Evolutionary conservation across 768 basidiomycete species (phyloP), one percentile per base, ranked within the genome.

Genomic region (Cyathus striatus): DNA sequence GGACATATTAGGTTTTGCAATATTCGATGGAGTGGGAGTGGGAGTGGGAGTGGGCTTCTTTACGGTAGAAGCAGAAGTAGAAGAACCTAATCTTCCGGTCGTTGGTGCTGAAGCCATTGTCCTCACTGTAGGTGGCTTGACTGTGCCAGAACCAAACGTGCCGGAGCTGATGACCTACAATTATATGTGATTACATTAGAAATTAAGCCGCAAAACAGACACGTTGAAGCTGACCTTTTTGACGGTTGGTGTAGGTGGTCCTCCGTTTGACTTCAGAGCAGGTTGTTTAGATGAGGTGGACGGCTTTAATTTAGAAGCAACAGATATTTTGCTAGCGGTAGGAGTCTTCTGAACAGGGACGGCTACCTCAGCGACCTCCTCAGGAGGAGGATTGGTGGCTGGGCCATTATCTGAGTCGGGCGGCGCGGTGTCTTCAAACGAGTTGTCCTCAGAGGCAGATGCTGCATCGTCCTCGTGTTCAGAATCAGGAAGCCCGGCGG

Each of bases 181-280:
- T 32, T n/a, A 30, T 7, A 30, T 30, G 27, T 38, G 48, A 30
- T 23, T 42, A 49, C 41, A 32, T 16, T 7, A n/a, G n/a, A n/a
- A n/a, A n/a, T n/a, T n/a, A n/a, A n/a, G n/a, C n/a, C n/a, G n/a
- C n/a, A n/a, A n/a, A n/a, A n/a, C n/a, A n/a, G n/a, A n/a, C n/a
- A n/a, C n/a, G n/a, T n/a, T 13, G 46, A 27, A 25, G 30, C 56
- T 42, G 34, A 83, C 88, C 76, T 83, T 88, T 68, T 85, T 90
- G 37, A 81, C 81, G 7, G 71, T 59, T 43, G 78, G 72, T 16
- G 79, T 75, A 32, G 75, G 62, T 24, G 78, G 70, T 23, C 63
- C 67, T 50, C 63, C 72, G 40, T 68, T 67, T 18, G 67, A 45
- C 63, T 79, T 84, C 40, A 60, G 63, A 20, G 67, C 52, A 32